Conservation (phyloP, 208 protist species). For the Leishmania amazonensis region DNA sequence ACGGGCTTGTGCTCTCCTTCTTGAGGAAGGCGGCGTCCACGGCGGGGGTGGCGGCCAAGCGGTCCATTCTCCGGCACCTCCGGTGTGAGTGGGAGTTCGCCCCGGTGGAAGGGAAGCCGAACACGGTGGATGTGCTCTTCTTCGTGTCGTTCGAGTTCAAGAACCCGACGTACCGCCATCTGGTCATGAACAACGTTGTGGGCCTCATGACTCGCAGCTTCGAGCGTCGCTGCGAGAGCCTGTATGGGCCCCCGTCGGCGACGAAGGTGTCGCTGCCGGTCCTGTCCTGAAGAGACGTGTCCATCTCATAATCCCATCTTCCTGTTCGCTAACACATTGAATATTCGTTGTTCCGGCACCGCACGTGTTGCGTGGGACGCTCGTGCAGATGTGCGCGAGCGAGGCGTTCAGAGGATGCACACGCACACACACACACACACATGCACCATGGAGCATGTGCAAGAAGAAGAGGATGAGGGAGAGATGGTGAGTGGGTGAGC, state of each 20-base stretch:
- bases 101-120: conserved; percentile 35
- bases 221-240: conserved; percentile 66
- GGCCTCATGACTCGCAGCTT: conserved; percentile 82
- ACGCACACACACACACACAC: not conserved
- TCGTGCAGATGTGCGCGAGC: not conserved
- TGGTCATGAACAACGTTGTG: conserved; percentile 83
- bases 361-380: not conserved
- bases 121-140: conserved; percentile 78
- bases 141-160: conserved; percentile 77
- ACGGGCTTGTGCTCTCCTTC: conserved; percentile 36
- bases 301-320: not conserved
- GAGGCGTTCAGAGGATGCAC: not conserved
- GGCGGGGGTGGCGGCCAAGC: conserved; percentile 34
- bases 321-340: not conserved
- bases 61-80: conserved; percentile 61
- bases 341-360: not conserved
- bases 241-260: conserved; percentile 73
- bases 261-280: conserved; percentile 37
- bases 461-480: not conserved
- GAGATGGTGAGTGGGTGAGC: not conserved
- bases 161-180: conserved; percentile 67
- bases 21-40: conserved; percentile 41
- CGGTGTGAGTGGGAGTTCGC: conserved; percentile 77
- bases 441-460: not conserved
- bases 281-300: conserved; percentile 5